phyloP scores from a whole-genome alignment of 345 rosid species.

The Conringia planisiliqua region DNA sequence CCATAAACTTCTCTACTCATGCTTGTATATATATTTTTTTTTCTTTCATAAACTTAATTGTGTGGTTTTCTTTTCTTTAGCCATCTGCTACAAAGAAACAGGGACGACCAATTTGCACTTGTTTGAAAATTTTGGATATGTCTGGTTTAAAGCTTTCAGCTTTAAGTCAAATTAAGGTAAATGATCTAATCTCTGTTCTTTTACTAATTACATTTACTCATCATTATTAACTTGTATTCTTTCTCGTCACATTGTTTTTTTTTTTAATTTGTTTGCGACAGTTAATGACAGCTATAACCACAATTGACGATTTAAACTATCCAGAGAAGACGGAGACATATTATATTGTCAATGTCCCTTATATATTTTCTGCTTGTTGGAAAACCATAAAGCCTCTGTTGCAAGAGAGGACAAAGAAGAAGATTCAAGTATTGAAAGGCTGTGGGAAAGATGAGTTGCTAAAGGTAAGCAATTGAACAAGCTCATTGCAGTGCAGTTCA shows the following conservation, averaged over 20 bases:
- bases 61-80: slow-evolving; percentile 31
- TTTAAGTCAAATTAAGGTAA: slow-evolving; percentile 86
- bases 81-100: slow-evolving; percentile 71
- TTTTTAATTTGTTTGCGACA: slow-evolving; percentile 34
- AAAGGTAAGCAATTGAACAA: slow-evolving; percentile 47
- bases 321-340: slow-evolving; percentile 94
- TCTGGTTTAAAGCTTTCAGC: slow-evolving; percentile 91
- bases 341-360: slow-evolving; percentile 85
- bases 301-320: slow-evolving; percentile 88
- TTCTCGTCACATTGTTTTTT: background rate
- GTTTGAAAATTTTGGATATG: slow-evolving; percentile 95
- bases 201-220: background rate
- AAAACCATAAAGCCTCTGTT: slow-evolving; percentile 90
- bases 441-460: slow-evolving; percentile 78
- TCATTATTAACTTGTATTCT: background rate
- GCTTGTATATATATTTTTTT: background rate
- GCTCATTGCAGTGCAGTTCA: background rate
- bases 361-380: slow-evolving; percentile 91
- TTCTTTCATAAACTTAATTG: background rate
- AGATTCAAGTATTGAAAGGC: slow-evolving; percentile 85
- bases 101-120: slow-evolving; percentile 63
- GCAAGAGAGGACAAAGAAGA: slow-evolving; percentile 91
- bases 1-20: background rate
- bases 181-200: background rate
- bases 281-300: slow-evolving; percentile 74